Evolutionary conservation across 331 rosid genomes (phyloP), one percentile per base, ranked within the genome.

Genomic region (Telfairia occidentalis): DNA sequence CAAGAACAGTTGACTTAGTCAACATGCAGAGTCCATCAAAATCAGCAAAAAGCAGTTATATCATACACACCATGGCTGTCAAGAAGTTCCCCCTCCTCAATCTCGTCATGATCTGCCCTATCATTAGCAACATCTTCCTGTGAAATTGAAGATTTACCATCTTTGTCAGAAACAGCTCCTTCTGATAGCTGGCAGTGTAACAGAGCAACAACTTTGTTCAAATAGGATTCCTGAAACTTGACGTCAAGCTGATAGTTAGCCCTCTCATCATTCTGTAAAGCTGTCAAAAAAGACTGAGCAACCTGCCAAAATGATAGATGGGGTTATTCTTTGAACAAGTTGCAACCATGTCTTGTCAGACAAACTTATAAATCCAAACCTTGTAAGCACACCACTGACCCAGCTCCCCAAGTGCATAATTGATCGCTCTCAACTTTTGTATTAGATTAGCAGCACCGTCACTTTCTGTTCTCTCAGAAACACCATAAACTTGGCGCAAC

Each of bases 81-180:
- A n/a, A 90, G 98, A 81, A 95, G 96, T 81, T 95, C 98, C 73
- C 98, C 98, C 79, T 95, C 98, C 84, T 95, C 98, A 38, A 95
- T 83, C 82, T 95, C 98, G 59, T 84, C 88, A 78, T 79, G 83
- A 49, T 80, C 85, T 80, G 82, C 75, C 42, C 80, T 86, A 63
- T 76, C 77, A 15, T 52, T 80, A 78, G 86, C 67, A 23, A 75
- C 59, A 24, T 75, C 87, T 78, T 74, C 78, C 61, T 57, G 83
- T 3, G 54, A 54, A 80, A 76, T 84, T 75, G 75, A 78, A 66
- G 63, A 67, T 77, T 81, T 87, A 29, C 58, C 81, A 80, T 86
- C 89, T 87, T 85, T 91, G 74, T 86, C 92, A 42, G 83, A 85
- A 80, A 57, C 96, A 50, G 98, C 96, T 59, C 98, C 98, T 81